Percentiles rank a stretch among this genome's conserved stretches.
Evolutionary conservation across 2,329 filamentous ascomycete genomes (phyloP).

Genomic region (Lizonia empirigonia): DNA sequence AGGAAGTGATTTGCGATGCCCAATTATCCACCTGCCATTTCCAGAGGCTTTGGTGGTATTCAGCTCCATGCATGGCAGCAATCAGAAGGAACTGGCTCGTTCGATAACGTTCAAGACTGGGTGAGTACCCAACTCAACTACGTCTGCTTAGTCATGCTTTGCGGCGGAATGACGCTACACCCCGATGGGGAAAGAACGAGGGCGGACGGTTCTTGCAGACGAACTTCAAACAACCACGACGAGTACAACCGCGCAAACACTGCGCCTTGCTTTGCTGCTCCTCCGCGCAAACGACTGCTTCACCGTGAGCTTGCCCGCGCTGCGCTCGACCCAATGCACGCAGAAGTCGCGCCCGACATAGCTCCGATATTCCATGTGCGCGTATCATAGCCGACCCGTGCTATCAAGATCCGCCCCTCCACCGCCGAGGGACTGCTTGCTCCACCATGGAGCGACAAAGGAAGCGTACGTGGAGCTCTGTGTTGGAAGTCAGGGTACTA

Average conservation of each 20-base stretch:
- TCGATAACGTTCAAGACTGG: background rate
- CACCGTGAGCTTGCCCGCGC: slow-evolving; percentile 26
- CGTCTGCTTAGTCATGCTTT: slow-evolving; percentile 3
- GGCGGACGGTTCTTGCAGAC: slow-evolving; percentile 27
- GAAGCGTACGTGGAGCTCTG: slow-evolving; percentile 49
- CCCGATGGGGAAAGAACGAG: slow-evolving; percentile 24
- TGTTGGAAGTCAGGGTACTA: slow-evolving; percentile 18
- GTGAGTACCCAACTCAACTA: slow-evolving; percentile 5
- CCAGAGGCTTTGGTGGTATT: no score
- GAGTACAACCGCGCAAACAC: slow-evolving; percentile 7
- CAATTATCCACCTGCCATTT: no score
- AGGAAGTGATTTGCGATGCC: no score
- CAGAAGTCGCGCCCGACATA: slow-evolving; percentile 42
- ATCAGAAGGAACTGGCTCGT: background rate
- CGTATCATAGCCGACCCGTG: slow-evolving; percentile 42
- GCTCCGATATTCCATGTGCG: slow-evolving; percentile 43
- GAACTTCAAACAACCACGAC: slow-evolving; percentile 14
- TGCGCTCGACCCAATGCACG: slow-evolving; percentile 43
- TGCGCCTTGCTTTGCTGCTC: slow-evolving; percentile 12
- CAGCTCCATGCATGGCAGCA: background rate
- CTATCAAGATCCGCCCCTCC: slow-evolving; percentile 43
- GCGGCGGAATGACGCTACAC: slow-evolving; percentile 15
- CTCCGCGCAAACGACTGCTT: slow-evolving; percentile 24
- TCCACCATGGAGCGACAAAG: slow-evolving; percentile 56
- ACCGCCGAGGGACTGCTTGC: slow-evolving; percentile 36